Evolutionary conservation across 1,139 yeast genomes (phyloP), one percentile per base, ranked within the genome.

Genomic region (Taiozyma sp.): DNA sequence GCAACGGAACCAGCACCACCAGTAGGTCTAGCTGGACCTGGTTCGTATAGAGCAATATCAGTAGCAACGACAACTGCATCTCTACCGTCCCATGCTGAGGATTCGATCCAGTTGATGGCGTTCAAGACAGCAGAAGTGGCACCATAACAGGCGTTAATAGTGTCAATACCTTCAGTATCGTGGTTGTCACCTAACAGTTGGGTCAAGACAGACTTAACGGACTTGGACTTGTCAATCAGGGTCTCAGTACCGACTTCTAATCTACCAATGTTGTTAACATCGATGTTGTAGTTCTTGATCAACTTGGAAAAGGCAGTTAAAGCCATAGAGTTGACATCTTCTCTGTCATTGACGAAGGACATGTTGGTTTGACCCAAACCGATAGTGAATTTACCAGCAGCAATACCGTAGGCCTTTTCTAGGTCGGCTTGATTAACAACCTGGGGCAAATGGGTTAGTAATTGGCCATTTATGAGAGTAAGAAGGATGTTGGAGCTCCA

Each of bases 1-100:
- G 99, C 99, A 54, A 93, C 96, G 51, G 96, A 81, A 66, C 99
- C 99, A 54, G 96, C 98, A 74, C 99, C 99, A 70, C 99, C 99
- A 54, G 99, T 93, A 65, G 99, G 99, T 78, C 99, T 86, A 52
- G 99, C 99, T 48, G 96, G 87, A 69, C 99, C 99, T 74, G 92
- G 82, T 63, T 93, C 91, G 73, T 95, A 95, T 63, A 95, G 87
- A 67, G 99, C 99, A 70, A 95, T 93, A 72, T 95, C 99, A 71
- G 97, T 98, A 67, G 95, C 85, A 43, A 92, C 97, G 52, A 92
- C 99, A 65, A 93, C 83, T 54, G 99, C 99, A 66, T 93, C 92
- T 72, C 99, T 84, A 58, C 99, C 99, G 68, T 95, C 99, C 99
- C 99, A 95, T 46, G 93, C 80, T 38, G 92, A 84, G 36, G 97